Percentiles rank a stretch among this genome's conserved stretches.
These are phyloP conservation scores for Kwoniella europaea DNA, from an alignment of 768 basidiomycete species.

Conservation along the genomic window DNA sequence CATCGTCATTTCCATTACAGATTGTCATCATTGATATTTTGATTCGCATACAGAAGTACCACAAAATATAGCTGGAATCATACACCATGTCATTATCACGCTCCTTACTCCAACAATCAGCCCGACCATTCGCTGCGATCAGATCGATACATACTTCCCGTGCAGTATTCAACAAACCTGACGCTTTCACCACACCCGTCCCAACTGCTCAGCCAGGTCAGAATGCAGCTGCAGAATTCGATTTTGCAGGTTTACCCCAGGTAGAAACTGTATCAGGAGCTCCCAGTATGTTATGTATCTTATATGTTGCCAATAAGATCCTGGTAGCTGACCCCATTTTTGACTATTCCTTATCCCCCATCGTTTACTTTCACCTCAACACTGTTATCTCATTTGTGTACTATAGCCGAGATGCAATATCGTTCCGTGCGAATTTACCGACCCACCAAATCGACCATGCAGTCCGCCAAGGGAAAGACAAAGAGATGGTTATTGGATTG, in stretches of 20 bases:
- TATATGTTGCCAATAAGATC: neutral
- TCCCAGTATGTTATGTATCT: slow-evolving; percentile 65
- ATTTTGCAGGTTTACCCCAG: slow-evolving; percentile 21
- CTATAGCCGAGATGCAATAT: slow-evolving; percentile 78
- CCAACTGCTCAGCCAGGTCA: slow-evolving; percentile 10
- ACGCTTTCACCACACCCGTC: slow-evolving; percentile 11
- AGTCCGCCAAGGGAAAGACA: slow-evolving; percentile 83
- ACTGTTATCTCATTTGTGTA: neutral
- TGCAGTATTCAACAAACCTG: slow-evolving; percentile 12
- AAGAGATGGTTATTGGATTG: slow-evolving; percentile 94
- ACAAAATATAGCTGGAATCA: neutral
- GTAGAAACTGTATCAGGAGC: slow-evolving; percentile 87
- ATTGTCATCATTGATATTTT: neutral
- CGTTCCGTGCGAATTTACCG: slow-evolving; percentile 90
- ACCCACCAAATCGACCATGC: slow-evolving; percentile 92
- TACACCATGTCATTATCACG: slow-evolving; percentile 14
- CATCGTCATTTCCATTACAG: neutral
- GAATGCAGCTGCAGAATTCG: slow-evolving; percentile 19
- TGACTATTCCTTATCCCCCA: too few relatives aligned
- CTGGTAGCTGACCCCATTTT: too few relatives aligned
- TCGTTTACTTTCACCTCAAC: too few relatives aligned
- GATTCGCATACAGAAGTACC: neutral
- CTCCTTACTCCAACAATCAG: slow-evolving; percentile 10
- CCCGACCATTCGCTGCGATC: neutral
- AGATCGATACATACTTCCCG: slow-evolving; percentile 22